These are phyloP conservation scores for Phoenix roebelenii DNA, from an alignment of 176 grass and related monocot species.

Conservation along the genomic window DNA sequence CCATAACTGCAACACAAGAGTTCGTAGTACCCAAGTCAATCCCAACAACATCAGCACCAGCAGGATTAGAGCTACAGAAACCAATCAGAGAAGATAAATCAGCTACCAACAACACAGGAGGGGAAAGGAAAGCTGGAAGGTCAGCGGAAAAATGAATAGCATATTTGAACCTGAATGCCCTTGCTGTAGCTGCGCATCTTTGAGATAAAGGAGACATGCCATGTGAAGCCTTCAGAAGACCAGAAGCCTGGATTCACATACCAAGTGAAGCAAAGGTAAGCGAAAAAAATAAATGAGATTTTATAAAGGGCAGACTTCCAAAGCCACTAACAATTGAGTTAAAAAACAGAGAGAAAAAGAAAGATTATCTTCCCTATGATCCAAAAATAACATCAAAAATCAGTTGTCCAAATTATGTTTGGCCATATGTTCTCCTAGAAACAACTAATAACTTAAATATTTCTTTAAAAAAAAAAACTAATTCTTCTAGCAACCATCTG, in stretches of 20 bases:
- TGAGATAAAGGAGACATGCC: constrained; percentile 32
- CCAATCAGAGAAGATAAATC: not conserved
- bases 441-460: no score
- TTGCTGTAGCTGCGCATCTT: constrained; percentile 47
- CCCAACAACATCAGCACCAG: constrained; percentile 61
- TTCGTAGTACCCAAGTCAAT: constrained; percentile 94
- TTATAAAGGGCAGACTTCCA: no score
- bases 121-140: not conserved
- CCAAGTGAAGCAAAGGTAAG: not conserved
- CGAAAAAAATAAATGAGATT: not conserved
- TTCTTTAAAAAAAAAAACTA: no score
- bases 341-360: no score
- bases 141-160: not conserved
- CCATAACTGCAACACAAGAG: constrained; percentile 86
- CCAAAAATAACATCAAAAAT: no score
- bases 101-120: not conserved
- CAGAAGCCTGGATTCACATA: constrained; percentile 28
- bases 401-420: no score
- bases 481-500: no score
- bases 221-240: constrained; percentile 17
- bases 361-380: no score
- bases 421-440: no score
- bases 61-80: constrained; percentile 60
- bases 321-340: no score
- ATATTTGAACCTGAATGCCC: constrained; percentile 57